phyloP scores from a whole-genome alignment of 495 filamentous ascomycete species.

The Penicillium canariense region DNA sequence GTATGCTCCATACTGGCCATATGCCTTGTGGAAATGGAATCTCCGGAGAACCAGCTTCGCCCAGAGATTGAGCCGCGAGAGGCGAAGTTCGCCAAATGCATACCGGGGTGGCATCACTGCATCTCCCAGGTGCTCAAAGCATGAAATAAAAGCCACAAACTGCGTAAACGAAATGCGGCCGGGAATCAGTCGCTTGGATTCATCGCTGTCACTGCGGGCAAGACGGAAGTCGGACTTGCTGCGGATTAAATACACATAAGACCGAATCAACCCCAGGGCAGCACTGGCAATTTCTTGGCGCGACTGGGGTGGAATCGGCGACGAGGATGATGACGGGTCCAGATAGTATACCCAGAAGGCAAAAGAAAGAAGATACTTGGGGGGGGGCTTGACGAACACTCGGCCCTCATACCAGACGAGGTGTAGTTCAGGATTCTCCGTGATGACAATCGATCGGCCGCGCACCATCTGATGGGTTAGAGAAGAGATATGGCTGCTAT shows the following conservation, averaged over 20 bases:
- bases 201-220: too few relatives aligned
- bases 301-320: too few relatives aligned
- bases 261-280: not conserved
- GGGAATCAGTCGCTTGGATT: too few relatives aligned
- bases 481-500: slow-evolving; percentile 27
- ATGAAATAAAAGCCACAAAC: too few relatives aligned
- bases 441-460: slow-evolving; percentile 43
- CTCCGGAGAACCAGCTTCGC: not conserved
- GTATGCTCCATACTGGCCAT: not conserved
- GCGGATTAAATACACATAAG: not conserved
- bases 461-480: slow-evolving; percentile 42
- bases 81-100: not conserved
- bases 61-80: not conserved
- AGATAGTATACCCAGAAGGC: slow-evolving; percentile 4
- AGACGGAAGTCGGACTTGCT: not conserved
- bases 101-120: not conserved
- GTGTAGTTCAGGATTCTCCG: slow-evolving; percentile 52
- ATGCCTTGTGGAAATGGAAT: not conserved
- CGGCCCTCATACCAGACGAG: slow-evolving; percentile 52
- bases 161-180: too few relatives aligned
- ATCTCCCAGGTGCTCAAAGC: not conserved
- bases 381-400: slow-evolving; percentile 11
- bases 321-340: too few relatives aligned
- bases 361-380: slow-evolving; percentile 2
- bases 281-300: not conserved